Base-by-base conservation (phyloP, 352 stramenopile genomes). In the Globisporangium middletonii region DNA sequence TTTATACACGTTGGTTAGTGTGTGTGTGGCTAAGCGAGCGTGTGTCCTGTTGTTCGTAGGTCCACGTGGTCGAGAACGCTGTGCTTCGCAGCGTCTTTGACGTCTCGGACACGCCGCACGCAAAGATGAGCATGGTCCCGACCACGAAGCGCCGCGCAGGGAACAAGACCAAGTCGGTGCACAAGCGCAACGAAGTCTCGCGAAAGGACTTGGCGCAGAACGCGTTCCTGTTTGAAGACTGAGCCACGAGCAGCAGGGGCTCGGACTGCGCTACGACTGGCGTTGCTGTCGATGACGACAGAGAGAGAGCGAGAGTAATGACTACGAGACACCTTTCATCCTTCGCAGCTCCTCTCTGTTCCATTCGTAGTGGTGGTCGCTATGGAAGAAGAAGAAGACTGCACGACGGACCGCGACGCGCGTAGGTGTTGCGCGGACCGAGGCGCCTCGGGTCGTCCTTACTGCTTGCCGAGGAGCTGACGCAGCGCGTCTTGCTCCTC, bases 401-500 rank as follows among this genome's bases (percentile, higher is more conserved):
- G 33, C 33, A 38, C 23, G 23, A 23, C 23, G 23, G 12, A 7
- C 35, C 4, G 12, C 35, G 35, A 41, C 35, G 35, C 35, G 8
- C 35, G 35, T 41, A 41, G 35, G 7, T 7, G 35, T 41, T 11
- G 1, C 35, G 23, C 23, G 23, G 23, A 23, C 23, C 23, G 23
- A 23, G 23, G 23, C 23, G 23, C 23, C 23, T 23, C 23, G 23
- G 0, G 15, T 43, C 23, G n/a, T 19, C 18, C 27, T 46, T 57
- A 62, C 58, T 86, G 85, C 49, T 83, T 81, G 61, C 82, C 83
- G 15, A 92, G 72, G 23, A 92, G 63, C 57, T 86, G 77, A 51
- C 80, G 78, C 41, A 92, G 64, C 63, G 83, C 83, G 50, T 92
- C 83, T 57, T 88, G 79, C 55, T 92, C 83, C 50, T 90, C 83